These are phyloP conservation scores for Crithidia mellificae DNA, from an alignment of 208 protist species.

Conservation along the genomic window DNA sequence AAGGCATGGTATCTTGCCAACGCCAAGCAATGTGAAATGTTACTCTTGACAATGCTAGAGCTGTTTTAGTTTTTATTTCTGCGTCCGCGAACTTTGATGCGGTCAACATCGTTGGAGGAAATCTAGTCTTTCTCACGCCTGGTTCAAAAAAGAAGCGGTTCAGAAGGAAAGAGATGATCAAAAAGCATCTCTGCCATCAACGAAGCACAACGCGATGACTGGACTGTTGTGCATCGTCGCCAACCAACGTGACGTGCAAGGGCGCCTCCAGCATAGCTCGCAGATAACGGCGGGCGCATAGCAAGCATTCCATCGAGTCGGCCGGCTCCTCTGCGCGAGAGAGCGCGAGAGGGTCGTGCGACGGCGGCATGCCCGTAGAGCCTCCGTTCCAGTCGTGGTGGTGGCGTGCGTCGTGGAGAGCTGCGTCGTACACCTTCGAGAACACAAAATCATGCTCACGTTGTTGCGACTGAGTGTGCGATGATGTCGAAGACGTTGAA, in stretches of 20 bases:
- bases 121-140: no score
- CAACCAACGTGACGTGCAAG: constrained; percentile 6
- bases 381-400: neutral
- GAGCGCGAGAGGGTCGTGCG: neutral
- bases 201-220: neutral
- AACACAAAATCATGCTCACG: no score
- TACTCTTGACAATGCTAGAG: no score
- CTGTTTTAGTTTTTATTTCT: no score
- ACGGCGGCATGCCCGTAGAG: neutral
- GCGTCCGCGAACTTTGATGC: no score
- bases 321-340: neutral
- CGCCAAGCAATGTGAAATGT: no score
- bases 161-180: no score
- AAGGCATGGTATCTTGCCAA: no score
- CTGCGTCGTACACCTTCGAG: neutral
- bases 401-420: neutral
- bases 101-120: no score
- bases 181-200: neutral
- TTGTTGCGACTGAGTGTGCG: neutral
- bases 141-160: no score
- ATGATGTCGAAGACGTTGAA: neutral
- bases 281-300: constrained; percentile 26
- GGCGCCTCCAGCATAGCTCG: constrained; percentile 16
- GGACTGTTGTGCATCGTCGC: constrained; percentile 15
- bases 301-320: constrained; percentile 26